Evolutionary conservation across 108 stramenopile genomes (phyloP).

Genomic region (Cyclotella choctawhatcheeana): DNA sequence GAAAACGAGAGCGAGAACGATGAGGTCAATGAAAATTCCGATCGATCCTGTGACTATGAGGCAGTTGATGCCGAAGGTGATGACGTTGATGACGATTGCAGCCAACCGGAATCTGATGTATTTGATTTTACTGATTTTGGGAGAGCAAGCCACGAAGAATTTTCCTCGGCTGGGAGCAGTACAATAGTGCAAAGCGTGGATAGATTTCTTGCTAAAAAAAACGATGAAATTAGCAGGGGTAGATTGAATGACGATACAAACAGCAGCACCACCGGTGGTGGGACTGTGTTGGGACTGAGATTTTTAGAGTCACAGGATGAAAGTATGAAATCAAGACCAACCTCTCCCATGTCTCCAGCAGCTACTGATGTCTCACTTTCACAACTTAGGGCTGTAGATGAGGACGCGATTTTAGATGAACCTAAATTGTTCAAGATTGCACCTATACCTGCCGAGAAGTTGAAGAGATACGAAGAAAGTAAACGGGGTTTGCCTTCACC

Average conservation of each 20-base stretch:
- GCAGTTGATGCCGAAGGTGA: constrained; percentile 14
- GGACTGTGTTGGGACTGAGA: constrained; percentile 8
- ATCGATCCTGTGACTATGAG: constrained; percentile 1
- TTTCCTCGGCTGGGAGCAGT: constrained; percentile 14
- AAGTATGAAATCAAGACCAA: neutral
- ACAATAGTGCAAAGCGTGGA: constrained; percentile 7
- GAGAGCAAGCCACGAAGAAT: constrained; percentile 16
- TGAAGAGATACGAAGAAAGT: constrained; percentile 64
- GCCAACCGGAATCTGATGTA: constrained; percentile 4
- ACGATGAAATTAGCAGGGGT: constrained; percentile 43
- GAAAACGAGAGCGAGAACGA: constrained; percentile 18
- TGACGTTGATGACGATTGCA: constrained; percentile 3
- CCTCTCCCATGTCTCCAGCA: constrained; percentile 11
- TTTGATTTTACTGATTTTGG: constrained; percentile 14
- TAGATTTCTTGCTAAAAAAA: constrained; percentile 28
- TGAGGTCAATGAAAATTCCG: neutral
- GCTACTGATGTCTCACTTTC: constrained; percentile 10
- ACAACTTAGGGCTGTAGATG: neutral
- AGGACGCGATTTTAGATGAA: neutral
- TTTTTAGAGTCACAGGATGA: constrained; percentile 13
- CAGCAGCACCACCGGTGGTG: constrained; percentile 18
- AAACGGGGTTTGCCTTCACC: constrained; percentile 7
- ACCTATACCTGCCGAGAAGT: constrained; percentile 69
- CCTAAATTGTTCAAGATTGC: constrained; percentile 46
- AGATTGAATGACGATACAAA: constrained; percentile 12